Percentiles rank a stretch among this genome's conserved stretches.
Conservation (phyloP, 495 filamentous ascomycete genomes). For the Chaetomidium leptoderma region DNA sequence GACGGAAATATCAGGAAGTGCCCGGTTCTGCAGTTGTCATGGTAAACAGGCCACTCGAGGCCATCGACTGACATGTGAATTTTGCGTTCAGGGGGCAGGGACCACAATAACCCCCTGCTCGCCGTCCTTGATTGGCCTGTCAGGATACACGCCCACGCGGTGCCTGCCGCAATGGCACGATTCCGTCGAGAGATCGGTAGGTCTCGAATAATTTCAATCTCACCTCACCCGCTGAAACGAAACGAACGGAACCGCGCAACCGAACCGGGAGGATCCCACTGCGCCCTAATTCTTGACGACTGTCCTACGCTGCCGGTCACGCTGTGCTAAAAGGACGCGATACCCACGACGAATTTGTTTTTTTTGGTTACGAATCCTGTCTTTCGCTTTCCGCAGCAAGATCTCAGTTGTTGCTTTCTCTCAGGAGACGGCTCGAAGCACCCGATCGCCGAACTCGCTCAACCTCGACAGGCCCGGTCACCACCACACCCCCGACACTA, state of each 20-base stretch:
- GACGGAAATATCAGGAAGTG: neutral
- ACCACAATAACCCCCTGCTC: slow-evolving; percentile 9
- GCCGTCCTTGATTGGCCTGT: slow-evolving; percentile 20
- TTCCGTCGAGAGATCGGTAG: slow-evolving; percentile 18
- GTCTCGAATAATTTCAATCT: slow-evolving; percentile 14
- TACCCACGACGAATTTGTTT: neutral
- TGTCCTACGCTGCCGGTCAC: neutral
- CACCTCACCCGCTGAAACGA: neutral
- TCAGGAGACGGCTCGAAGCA: neutral
- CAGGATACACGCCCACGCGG: slow-evolving; percentile 5
- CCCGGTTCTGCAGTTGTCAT: neutral
- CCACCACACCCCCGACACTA: neutral
- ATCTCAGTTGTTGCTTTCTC: neutral
- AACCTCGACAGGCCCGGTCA: neutral
- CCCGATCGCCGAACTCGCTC: neutral
- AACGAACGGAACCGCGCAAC: neutral
- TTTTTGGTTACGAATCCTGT: no score
- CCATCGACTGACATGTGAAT: slow-evolving; percentile 38
- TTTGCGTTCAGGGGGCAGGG: slow-evolving; percentile 24
- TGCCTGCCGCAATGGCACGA: slow-evolving; percentile 29
- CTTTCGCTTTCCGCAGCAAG: no score
- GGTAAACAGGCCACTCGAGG: slow-evolving; percentile 16
- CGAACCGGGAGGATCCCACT: neutral
- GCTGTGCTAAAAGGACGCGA: neutral
- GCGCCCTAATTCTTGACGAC: neutral